phyloP scores from a whole-genome alignment of 805 yeast genomes.

The Martiniozyma abietophila region DNA sequence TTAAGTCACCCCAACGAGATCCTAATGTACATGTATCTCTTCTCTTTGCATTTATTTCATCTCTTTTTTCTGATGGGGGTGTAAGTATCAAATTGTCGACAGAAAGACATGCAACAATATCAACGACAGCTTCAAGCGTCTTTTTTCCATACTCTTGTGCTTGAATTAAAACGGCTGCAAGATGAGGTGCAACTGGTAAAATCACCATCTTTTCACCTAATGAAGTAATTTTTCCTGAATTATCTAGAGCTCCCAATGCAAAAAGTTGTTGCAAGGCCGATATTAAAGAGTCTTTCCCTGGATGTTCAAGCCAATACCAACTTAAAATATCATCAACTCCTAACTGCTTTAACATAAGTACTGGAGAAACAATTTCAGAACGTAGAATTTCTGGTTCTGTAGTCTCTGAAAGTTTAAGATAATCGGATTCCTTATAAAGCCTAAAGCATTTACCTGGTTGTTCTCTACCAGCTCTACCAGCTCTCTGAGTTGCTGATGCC shows the following conservation, averaged over 20 bases:
- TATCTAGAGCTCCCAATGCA: slow-evolving; percentile 70
- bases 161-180: slow-evolving; percentile 72
- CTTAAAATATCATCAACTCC: slow-evolving; percentile 75
- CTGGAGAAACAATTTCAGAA: slow-evolving; percentile 76
- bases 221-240: slow-evolving; percentile 63
- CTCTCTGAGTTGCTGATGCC: slow-evolving; percentile 90
- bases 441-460: slow-evolving; percentile 95
- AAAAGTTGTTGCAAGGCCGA: slow-evolving; percentile 74
- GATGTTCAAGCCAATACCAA: slow-evolving; percentile 92
- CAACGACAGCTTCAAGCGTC: slow-evolving; percentile 58
- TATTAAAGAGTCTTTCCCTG: slow-evolving; percentile 67
- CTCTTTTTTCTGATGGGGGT: slow-evolving; percentile 72
- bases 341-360: slow-evolving; percentile 71
- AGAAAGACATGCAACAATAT: slow-evolving; percentile 85
- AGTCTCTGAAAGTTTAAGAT: slow-evolving; percentile 51
- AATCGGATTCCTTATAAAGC: slow-evolving; percentile 69
- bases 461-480: slow-evolving; percentile 99
- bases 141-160: slow-evolving; percentile 41
- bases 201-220: slow-evolving; percentile 83
- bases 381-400: slow-evolving; percentile 92
- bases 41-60: slow-evolving; percentile 73
- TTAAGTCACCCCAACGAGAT: slow-evolving; percentile 68
- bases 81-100: slow-evolving; percentile 81
- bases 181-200: slow-evolving; percentile 85
- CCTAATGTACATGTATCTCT: slow-evolving; percentile 64